Evolutionary conservation across 208 protist genomes (phyloP).

Genomic region (Leishmania gerbilli): DNA sequence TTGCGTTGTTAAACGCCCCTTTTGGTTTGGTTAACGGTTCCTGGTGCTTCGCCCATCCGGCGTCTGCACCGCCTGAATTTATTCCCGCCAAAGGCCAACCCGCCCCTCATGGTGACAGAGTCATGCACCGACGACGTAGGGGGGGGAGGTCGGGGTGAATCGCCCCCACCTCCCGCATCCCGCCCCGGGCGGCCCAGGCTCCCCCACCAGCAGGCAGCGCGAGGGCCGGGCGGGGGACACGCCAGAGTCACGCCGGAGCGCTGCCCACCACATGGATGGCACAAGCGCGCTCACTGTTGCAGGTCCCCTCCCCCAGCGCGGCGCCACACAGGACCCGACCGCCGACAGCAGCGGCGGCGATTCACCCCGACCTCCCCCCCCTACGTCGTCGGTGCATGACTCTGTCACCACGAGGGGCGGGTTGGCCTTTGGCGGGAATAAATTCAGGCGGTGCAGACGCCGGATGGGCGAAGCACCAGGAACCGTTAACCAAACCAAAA

Average conservation of each 20-base stretch:
- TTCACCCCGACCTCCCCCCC: neutral
- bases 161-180: neutral
- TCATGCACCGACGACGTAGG: neutral
- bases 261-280: neutral
- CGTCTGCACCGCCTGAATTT: neutral
- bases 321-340: neutral
- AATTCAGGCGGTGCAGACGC: accelerated
- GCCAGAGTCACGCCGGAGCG: neutral
- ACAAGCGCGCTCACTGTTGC: neutral
- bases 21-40: too few species aligned
- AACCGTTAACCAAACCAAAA: too few species aligned
- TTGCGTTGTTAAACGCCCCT: accelerated
- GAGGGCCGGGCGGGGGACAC: neutral
- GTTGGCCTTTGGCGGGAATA: neutral
- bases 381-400: neutral
- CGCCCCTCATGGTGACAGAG: neutral
- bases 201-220: neutral
- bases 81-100: neutral
- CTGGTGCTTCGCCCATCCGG: accelerated
- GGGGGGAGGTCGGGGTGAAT: neutral
- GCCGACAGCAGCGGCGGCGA: neutral
- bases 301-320: neutral
- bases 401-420: neutral
- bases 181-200: neutral
- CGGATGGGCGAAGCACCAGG: accelerated